phyloP scores from a whole-genome alignment of 1,284 basidiomycete species.

The Boletus hoseneyae region DNA sequence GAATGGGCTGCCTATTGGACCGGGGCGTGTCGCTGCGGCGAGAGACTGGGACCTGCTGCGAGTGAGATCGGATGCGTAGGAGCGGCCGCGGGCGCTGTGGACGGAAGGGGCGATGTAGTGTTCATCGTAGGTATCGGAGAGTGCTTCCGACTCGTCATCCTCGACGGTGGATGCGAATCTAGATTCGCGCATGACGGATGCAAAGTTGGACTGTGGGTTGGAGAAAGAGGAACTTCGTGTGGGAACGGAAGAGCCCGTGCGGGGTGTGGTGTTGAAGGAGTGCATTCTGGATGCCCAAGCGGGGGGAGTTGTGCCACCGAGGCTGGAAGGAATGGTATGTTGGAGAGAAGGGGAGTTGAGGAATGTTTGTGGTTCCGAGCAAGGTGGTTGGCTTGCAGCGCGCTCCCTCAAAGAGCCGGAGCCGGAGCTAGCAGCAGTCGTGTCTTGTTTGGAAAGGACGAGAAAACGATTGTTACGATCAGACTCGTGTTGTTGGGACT shows the following conservation, averaged over 20 bases:
- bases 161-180: slow-evolving; percentile 67
- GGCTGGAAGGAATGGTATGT: slow-evolving; percentile 42
- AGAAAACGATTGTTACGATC: slow-evolving; percentile 52
- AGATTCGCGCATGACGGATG: slow-evolving; percentile 60
- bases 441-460: no score
- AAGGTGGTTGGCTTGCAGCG: slow-evolving; percentile 64
- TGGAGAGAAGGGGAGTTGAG: slow-evolving; percentile 37
- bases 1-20: slow-evolving; percentile 43
- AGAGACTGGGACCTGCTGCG: slow-evolving; percentile 75
- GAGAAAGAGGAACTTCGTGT: slow-evolving; percentile 68
- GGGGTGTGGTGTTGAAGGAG: slow-evolving; percentile 35
- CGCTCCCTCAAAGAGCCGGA: slow-evolving; percentile 42
- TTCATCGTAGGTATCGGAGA: slow-evolving; percentile 55
- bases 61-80: slow-evolving; percentile 54
- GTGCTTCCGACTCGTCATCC: slow-evolving; percentile 65
- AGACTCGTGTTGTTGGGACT: slow-evolving; percentile 19
- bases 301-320: slow-evolving; percentile 33
- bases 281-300: slow-evolving; percentile 41
- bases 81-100: slow-evolving; percentile 47
- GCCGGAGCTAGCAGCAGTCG: slow-evolving; percentile 16
- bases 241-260: slow-evolving; percentile 40
- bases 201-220: slow-evolving; percentile 50
- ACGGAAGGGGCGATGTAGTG: slow-evolving; percentile 41
- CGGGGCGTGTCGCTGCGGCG: slow-evolving; percentile 54
- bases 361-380: no score